Percentiles rank a stretch among this genome's conserved stretches.
These are phyloP conservation scores for Allomyces macrogynus DNA, from an alignment of 192 early-diverging fungal genomes.

Conservation along the genomic window DNA sequence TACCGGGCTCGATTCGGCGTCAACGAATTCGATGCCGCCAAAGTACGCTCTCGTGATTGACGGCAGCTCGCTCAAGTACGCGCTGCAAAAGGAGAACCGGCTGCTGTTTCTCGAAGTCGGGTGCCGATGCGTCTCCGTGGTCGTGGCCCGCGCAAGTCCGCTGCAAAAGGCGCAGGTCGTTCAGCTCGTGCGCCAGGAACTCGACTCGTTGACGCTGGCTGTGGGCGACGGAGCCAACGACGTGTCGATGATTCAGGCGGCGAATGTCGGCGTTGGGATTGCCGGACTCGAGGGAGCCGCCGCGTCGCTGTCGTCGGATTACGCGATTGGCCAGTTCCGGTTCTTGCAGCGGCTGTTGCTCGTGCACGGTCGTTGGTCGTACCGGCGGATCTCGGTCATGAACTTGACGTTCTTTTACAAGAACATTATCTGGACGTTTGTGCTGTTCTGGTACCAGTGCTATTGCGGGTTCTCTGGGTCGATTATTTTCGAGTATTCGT, in stretches of 20 bases:
- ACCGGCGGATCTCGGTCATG: slow-evolving; percentile 63
- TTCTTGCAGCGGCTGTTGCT: slow-evolving; percentile 63
- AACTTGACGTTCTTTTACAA: slow-evolving; percentile 90
- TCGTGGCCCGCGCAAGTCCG: slow-evolving; percentile 82
- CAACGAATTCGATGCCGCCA: background rate
- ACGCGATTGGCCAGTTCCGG: slow-evolving; percentile 88
- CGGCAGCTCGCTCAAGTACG: slow-evolving; percentile 38
- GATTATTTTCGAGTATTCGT: slow-evolving; percentile 70
- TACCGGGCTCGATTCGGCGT: background rate
- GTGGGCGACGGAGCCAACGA: slow-evolving; percentile 75
- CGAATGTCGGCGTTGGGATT: slow-evolving; percentile 65
- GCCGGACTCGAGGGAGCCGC: slow-evolving; percentile 58
- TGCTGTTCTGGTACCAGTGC: slow-evolving; percentile 80
- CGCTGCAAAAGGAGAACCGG: slow-evolving; percentile 17
- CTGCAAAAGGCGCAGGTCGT: slow-evolving; percentile 94
- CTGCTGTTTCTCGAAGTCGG: slow-evolving; percentile 37
- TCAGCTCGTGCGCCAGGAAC: slow-evolving; percentile 58
- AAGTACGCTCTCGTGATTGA: slow-evolving; percentile 65
- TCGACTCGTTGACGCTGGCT: slow-evolving; percentile 40
- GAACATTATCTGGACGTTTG: slow-evolving; percentile 73
- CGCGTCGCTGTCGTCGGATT: slow-evolving; percentile 76
- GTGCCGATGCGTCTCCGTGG: slow-evolving; percentile 45
- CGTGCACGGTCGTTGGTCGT: slow-evolving; percentile 88
- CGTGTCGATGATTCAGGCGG: slow-evolving; percentile 92
- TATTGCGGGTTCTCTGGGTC: slow-evolving; percentile 63